A percentile compares a stretch with the other conserved stretches of the same genome.
phyloP scores from a whole-genome alignment of 805 yeast species.

The Wickerhamiella vanderwaltii region DNA sequence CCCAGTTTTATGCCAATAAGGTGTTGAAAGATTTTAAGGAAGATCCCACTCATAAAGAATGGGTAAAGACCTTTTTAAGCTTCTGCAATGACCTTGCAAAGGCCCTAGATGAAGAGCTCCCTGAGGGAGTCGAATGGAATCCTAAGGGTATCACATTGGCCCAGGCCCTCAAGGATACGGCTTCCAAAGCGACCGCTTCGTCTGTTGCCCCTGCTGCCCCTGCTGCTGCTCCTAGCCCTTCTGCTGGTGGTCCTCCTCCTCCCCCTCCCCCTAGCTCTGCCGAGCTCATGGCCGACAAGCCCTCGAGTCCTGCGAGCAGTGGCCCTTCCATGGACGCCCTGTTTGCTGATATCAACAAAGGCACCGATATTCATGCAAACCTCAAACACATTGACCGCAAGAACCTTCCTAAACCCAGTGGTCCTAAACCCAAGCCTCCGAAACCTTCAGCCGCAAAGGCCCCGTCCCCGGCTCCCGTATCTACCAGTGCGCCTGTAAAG shows the following conservation, averaged over 20 bases:
- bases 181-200: slow-evolving; percentile 12
- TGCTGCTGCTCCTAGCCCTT: slow-evolving; percentile 25
- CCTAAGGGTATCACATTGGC: slow-evolving; percentile 45
- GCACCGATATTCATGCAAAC: slow-evolving; percentile 70
- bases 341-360: slow-evolving; percentile 80
- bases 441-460: slow-evolving; percentile 21
- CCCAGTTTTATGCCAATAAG: slow-evolving; percentile 90
- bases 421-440: slow-evolving; percentile 31
- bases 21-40: slow-evolving; percentile 76
- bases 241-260: slow-evolving; percentile 57
- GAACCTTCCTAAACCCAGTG: slow-evolving; percentile 84
- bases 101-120: slow-evolving; percentile 65
- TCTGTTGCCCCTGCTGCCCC: slow-evolving; percentile 22
- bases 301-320: slow-evolving; percentile 16
- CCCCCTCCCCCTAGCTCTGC: slow-evolving; percentile 79
- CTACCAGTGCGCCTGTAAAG: slow-evolving; percentile 36
- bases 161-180: slow-evolving; percentile 28
- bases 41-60: slow-evolving; percentile 56
- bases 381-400: slow-evolving; percentile 87
- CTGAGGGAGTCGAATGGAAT: slow-evolving; percentile 80
- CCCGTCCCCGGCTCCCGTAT: slow-evolving; percentile 74
- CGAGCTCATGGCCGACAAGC: slow-evolving; percentile 33
- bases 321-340: slow-evolving; percentile 70
- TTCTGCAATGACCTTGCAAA: slow-evolving; percentile 58
- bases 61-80: slow-evolving; percentile 60